Conservation (phyloP, 768 basidiomycete genomes). For the Pulveroboletus sp. region DNA sequence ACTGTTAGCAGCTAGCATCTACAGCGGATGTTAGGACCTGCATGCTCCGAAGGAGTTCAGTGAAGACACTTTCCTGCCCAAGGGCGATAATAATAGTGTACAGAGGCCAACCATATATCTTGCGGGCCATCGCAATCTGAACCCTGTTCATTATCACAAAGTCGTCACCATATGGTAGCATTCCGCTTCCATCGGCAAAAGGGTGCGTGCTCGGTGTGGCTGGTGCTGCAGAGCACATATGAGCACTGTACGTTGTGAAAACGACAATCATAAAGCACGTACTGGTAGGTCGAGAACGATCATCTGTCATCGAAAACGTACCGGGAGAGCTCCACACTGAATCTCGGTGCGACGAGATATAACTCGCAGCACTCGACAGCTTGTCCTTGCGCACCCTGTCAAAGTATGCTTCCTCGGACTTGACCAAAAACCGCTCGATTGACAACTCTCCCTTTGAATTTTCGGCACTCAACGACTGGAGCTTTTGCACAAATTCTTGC, state of each 20-base stretch:
- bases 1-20: conserved; percentile 88
- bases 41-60: background rate
- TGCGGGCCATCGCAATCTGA: conserved; percentile 79
- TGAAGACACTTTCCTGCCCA: conserved; percentile 55
- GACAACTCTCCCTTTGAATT: conserved; percentile 90
- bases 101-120: conserved; percentile 82
- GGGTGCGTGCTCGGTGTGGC: conserved; percentile 48
- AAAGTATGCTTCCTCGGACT: conserved; percentile 93
- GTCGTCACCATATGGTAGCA: conserved; percentile 51
- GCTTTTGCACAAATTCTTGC: conserved; percentile 80
- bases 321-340: conserved; percentile 73
- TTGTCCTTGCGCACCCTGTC: conserved; percentile 86
- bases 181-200: conserved; percentile 41
- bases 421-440: conserved; percentile 85
- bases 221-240: conserved; percentile 23
- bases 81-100: conserved; percentile 86
- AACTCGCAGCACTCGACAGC: conserved; percentile 74
- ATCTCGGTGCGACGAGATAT: conserved; percentile 73
- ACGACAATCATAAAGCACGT: conserved; percentile 27
- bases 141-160: conserved; percentile 74
- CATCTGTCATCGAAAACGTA: conserved; percentile 36
- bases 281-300: conserved; percentile 76
- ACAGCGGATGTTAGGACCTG: conserved; percentile 2
- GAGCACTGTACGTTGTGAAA: conserved; percentile 4
- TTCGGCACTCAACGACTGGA: conserved; percentile 71